Conservation (phyloP, 257 asterid species). For the Linaria vulgaris region DNA sequence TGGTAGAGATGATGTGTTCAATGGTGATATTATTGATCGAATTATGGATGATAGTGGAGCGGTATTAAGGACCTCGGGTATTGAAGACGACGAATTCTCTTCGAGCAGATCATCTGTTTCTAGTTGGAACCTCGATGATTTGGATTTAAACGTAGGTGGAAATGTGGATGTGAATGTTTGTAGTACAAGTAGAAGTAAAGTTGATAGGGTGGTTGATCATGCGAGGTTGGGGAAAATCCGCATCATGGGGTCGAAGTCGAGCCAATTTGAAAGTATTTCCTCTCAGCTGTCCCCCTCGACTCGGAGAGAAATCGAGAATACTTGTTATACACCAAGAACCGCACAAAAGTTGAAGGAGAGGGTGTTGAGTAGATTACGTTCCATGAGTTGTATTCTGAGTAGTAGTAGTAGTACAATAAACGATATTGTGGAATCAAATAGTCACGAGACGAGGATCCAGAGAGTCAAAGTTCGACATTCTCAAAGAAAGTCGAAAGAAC, state of each 20-base stretch:
- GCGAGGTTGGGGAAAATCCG: conserved; percentile 28
- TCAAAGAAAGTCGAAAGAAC: conserved; percentile 60
- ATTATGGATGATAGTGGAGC: conserved; percentile 52
- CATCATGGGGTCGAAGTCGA: conserved; percentile 23
- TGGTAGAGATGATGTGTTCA: too few species aligned
- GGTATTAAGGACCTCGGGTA: conserved; percentile 44
- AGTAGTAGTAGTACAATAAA: conserved; percentile 29
- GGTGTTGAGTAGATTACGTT: conserved; percentile 55
- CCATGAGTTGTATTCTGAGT: conserved; percentile 48
- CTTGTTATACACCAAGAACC: conserved; percentile 27
- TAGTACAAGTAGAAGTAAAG: conserved; percentile 30
- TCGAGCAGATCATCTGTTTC: conserved; percentile 45
- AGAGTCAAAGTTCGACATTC: conserved; percentile 64
- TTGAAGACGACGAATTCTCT: conserved; percentile 48
- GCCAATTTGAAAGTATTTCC: conserved; percentile 29
- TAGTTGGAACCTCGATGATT: conserved; percentile 42
- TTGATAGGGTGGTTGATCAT: conserved; percentile 28
- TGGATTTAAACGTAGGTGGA: conserved; percentile 8
- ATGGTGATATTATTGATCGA: conserved; percentile 38
- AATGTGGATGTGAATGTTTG: background rate
- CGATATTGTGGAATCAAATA: conserved; percentile 20
- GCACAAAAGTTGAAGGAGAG: conserved; percentile 43
- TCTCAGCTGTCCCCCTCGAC: conserved; percentile 27
- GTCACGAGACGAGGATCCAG: conserved; percentile 35
- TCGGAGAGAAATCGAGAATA: conserved; percentile 33